These are phyloP conservation scores for Aurifilum marmelostoma DNA, from an alignment of 2,329 filamentous ascomycete species.

Conservation along the genomic window DNA sequence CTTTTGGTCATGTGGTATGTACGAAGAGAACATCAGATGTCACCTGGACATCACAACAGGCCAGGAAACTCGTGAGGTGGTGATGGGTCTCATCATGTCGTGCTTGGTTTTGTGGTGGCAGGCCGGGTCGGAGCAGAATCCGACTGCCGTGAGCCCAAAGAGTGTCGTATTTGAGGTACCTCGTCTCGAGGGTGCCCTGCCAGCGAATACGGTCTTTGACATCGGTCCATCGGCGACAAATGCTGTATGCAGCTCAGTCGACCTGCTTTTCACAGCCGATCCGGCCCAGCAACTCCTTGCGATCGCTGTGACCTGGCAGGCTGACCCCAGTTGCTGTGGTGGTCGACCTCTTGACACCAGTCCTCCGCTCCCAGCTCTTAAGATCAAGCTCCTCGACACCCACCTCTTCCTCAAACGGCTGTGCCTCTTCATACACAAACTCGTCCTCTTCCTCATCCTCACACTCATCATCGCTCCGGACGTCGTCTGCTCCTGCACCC, in stretches of 20 bases:
- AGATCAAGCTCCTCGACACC: conserved; percentile 73
- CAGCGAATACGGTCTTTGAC: neutral
- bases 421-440: conserved; percentile 57
- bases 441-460: conserved; percentile 60
- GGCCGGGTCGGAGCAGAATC: neutral
- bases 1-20: conserved; percentile 27
- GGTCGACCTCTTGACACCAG: conserved; percentile 57
- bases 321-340: conserved; percentile 60
- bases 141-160: neutral
- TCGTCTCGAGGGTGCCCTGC: neutral
- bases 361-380: conserved; percentile 63
- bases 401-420: conserved; percentile 72
- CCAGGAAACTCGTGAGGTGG: neutral
- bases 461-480: conserved; percentile 82
- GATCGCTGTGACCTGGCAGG: conserved; percentile 71
- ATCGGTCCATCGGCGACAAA: neutral
- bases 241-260: conserved; percentile 41
- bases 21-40: conserved; percentile 28
- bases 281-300: conserved; percentile 78
- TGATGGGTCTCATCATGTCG: neutral
- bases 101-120: neutral
- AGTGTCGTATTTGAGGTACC: neutral
- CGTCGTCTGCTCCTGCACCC: conserved; percentile 80
- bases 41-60: conserved; percentile 22
- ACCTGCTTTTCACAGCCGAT: conserved; percentile 83